Evolutionary conservation across 1,284 basidiomycete genomes (phyloP).

Genomic region (Chondrostereum purpureum): DNA sequence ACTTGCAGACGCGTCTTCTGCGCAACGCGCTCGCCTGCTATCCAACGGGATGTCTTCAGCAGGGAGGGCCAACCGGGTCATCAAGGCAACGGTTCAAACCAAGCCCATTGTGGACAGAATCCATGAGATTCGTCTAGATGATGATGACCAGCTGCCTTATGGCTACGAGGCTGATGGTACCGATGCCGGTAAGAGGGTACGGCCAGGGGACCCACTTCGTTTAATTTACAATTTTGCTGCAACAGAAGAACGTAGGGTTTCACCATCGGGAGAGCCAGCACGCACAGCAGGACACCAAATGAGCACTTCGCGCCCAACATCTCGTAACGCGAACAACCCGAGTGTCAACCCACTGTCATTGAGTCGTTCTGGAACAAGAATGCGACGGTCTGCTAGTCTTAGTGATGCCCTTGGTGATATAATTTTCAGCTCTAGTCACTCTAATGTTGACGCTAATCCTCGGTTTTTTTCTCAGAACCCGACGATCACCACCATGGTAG

Average conservation of each 20-base stretch:
- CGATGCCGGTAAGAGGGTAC: constrained; percentile 9
- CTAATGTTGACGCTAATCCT: no score
- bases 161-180: constrained; percentile 5
- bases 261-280: neutral
- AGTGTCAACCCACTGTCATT: constrained; percentile 15
- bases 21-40: constrained; percentile 2
- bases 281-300: no score
- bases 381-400: constrained; percentile 62
- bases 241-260: neutral
- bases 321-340: no score
- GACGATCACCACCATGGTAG: no score
- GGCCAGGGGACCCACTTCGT: no score
- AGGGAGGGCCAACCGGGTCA: neutral
- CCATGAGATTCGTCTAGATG: constrained; percentile 15
- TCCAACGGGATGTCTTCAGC: constrained; percentile 6
- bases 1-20: constrained; percentile 3
- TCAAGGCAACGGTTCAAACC: constrained; percentile 7
- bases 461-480: no score
- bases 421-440: constrained; percentile 13
- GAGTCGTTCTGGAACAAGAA: constrained; percentile 36
- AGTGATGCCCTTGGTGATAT: constrained; percentile 49
- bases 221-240: neutral
- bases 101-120: constrained; percentile 26
- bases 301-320: neutral
- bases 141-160: constrained; percentile 1